These are phyloP conservation scores for Thinopyrum elongatum DNA, from an alignment of 176 grass and related monocot species.

Conservation along the genomic window DNA sequence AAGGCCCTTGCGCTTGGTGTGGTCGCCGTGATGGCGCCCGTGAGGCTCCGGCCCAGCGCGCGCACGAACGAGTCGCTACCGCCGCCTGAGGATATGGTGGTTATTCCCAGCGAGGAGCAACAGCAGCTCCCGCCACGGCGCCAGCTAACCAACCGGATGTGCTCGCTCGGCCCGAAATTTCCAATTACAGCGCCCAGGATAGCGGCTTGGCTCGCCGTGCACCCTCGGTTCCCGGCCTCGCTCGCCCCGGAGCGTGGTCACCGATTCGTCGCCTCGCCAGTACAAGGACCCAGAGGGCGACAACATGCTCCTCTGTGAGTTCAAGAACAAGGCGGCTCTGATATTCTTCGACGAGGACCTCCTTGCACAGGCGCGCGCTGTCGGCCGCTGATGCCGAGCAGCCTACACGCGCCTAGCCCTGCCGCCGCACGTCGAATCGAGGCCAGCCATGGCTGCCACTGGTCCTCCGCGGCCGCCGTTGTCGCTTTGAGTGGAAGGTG, in stretches of 20 bases:
- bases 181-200: conserved; percentile 48
- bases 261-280: conserved; percentile 52
- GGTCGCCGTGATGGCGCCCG: not conserved
- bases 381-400: no score
- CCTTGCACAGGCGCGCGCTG: no score
- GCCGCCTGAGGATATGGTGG: not conserved
- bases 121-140: conserved; percentile 17
- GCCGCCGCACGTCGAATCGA: no score
- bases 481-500: no score
- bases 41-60: not conserved
- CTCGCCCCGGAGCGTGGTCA: conserved; percentile 46
- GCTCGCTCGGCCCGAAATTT: conserved; percentile 51
- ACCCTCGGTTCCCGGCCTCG: conserved; percentile 53
- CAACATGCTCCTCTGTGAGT: conserved; percentile 62
- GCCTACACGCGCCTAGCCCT: no score
- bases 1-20: no score
- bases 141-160: conserved; percentile 46
- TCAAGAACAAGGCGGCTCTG: conserved; percentile 81
- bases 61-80: not conserved
- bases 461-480: no score
- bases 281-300: conserved; percentile 58
- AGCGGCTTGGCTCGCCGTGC: conserved; percentile 44
- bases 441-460: no score
- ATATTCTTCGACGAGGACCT: no score
- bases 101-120: not conserved